Evolutionary conservation across 306 rosid species (phyloP).

Genomic region (Fragaria vesca): DNA sequence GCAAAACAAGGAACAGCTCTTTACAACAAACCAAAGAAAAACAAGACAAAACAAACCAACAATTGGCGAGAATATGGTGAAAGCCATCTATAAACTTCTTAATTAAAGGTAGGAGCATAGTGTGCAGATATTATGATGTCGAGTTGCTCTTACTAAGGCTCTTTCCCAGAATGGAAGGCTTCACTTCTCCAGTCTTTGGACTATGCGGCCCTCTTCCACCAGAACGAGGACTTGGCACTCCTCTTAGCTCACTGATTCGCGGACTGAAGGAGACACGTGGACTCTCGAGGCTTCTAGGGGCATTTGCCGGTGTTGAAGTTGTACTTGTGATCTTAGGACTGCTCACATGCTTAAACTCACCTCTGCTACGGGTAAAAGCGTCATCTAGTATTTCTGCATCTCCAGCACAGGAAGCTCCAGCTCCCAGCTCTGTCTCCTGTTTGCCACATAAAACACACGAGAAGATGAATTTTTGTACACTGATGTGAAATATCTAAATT

Average conservation of each 20-base stretch:
- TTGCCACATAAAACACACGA: constrained; percentile 13
- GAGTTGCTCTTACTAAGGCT: constrained; percentile 55
- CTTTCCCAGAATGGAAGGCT: constrained; percentile 53
- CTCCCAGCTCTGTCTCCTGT: constrained; percentile 82
- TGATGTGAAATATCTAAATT: not conserved
- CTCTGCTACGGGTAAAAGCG: constrained; percentile 84
- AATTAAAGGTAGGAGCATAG: not conserved
- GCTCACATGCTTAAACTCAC: constrained; percentile 79
- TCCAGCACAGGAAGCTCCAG: constrained; percentile 51
- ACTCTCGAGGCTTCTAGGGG: constrained; percentile 45
- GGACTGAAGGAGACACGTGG: constrained; percentile 55
- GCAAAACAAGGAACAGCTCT: constrained; percentile 28
- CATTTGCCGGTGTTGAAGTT: constrained; percentile 60
- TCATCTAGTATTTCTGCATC: constrained; percentile 87
- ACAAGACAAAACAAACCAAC: constrained; percentile 13
- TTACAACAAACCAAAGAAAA: constrained; percentile 37
- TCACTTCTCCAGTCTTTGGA: constrained; percentile 55
- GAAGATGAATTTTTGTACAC: not conserved
- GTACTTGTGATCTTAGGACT: constrained; percentile 87
- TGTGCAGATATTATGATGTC: constrained; percentile 7
- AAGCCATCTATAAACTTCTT: constrained; percentile 19
- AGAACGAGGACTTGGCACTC: constrained; percentile 66
- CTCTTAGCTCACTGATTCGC: constrained; percentile 49
- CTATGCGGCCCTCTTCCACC: constrained; percentile 56
- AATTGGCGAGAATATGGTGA: not conserved